phyloP scores from a whole-genome alignment of 2,329 filamentous ascomycete species.

The Elsinoe batatas region DNA sequence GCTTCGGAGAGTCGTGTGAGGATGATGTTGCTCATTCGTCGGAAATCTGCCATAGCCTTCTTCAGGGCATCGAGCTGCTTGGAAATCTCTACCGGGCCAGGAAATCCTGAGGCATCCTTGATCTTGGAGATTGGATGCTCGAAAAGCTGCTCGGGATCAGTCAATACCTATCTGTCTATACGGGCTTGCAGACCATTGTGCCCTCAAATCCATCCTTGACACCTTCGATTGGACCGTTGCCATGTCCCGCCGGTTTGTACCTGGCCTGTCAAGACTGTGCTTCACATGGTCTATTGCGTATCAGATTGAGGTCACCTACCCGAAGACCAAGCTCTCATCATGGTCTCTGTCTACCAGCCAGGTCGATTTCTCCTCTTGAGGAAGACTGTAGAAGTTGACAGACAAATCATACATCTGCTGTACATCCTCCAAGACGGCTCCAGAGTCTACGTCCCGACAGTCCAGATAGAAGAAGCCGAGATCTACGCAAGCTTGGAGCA shows the following conservation, averaged over 20 bases:
- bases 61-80: not conserved
- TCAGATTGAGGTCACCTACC: not conserved
- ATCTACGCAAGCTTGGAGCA: conserved; percentile 13
- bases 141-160: not conserved
- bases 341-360: not conserved
- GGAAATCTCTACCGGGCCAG: not conserved
- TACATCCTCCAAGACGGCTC: conserved; percentile 7
- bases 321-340: not conserved
- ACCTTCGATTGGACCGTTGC: conserved; percentile 12
- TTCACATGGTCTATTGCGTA: not conserved
- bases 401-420: conserved; percentile 1
- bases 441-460: conserved; percentile 7
- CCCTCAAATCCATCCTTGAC: conserved; percentile 15
- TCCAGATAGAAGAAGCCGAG: conserved; percentile 17
- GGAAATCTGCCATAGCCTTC: conserved; percentile 4
- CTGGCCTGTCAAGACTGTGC: not conserved
- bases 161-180: not conserved
- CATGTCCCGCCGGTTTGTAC: not conserved
- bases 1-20: conserved; percentile 14
- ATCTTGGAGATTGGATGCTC: not conserved
- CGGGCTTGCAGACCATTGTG: not conserved
- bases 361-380: not conserved
- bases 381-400: not conserved
- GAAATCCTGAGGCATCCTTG: not conserved
- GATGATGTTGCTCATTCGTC: conserved; percentile 12